A percentile compares a stretch with the other conserved stretches of the same genome.
Evolutionary conservation across 2,329 filamentous ascomycete species (phyloP).

Genomic region (Colletotrichum sp.): DNA sequence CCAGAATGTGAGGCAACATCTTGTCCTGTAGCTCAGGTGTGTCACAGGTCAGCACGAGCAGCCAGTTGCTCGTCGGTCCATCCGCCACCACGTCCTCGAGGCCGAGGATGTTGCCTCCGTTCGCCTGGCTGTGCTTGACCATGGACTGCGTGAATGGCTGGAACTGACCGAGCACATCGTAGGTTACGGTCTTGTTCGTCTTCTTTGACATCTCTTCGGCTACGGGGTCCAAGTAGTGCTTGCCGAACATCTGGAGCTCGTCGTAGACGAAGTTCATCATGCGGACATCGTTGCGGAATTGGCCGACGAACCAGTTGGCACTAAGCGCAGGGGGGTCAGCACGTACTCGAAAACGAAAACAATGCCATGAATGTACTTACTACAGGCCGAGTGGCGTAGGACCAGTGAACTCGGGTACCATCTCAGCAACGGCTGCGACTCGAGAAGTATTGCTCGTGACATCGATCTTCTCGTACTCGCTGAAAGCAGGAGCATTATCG

Average conservation of each 20-base stretch:
- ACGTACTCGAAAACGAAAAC: not conserved
- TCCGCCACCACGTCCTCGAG: slow-evolving; percentile 37
- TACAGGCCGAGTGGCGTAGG: slow-evolving; percentile 34
- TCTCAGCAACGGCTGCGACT: slow-evolving; percentile 27
- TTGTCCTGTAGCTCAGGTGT: slow-evolving; percentile 37
- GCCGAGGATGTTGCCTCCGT: slow-evolving; percentile 36
- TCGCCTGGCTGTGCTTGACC: slow-evolving; percentile 23
- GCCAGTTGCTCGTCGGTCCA: slow-evolving; percentile 40
- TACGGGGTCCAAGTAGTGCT: slow-evolving; percentile 25
- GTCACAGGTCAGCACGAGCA: slow-evolving; percentile 42
- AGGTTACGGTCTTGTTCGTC: not conserved
- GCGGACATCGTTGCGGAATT: slow-evolving; percentile 29
- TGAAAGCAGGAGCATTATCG: slow-evolving; percentile 26
- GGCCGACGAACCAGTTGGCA: slow-evolving; percentile 37
- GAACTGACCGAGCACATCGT: slow-evolving; percentile 22
- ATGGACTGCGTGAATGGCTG: slow-evolving; percentile 36
- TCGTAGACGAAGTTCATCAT: slow-evolving; percentile 35
- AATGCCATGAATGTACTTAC: not conserved
- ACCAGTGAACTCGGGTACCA: slow-evolving; percentile 35
- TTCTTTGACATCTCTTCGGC: slow-evolving; percentile 27
- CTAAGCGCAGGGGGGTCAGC: not conserved
- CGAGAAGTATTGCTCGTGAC: slow-evolving; percentile 25
- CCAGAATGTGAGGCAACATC: slow-evolving; percentile 20
- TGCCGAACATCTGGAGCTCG: slow-evolving; percentile 30
- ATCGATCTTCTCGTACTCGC: slow-evolving; percentile 24